Conservation (phyloP, 805 yeast genomes). For the Yamadazyma tumulicola region DNA sequence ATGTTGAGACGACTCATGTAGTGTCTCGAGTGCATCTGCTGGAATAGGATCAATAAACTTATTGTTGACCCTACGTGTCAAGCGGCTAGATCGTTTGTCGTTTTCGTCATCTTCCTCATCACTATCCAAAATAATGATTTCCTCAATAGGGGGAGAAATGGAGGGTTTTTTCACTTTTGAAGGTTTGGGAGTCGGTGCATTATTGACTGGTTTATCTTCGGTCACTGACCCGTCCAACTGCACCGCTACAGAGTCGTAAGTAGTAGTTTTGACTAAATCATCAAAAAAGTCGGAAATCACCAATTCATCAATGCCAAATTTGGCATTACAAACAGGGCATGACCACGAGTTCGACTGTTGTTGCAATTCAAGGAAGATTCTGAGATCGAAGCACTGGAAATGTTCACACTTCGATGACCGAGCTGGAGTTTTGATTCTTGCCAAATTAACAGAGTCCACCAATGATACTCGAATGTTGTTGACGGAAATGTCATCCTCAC, state of each 20-base stretch:
- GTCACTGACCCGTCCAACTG: conserved; percentile 61
- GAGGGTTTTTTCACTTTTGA: too few relatives aligned
- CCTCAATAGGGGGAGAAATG: too few relatives aligned
- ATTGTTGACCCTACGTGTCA: too few relatives aligned
- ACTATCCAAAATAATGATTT: conserved; percentile 6
- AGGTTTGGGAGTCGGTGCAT: neutral
- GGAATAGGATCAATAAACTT: too few relatives aligned
- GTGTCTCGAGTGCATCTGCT: too few relatives aligned
- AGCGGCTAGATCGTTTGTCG: too few relatives aligned
- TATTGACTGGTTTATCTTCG: conserved; percentile 1
- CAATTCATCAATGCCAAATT: conserved; percentile 52
- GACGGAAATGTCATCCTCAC: conserved; percentile 61
- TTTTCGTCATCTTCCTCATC: conserved; percentile 8
- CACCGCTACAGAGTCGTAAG: conserved; percentile 62
- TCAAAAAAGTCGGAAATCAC: conserved; percentile 71
- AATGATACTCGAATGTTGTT: conserved; percentile 64
- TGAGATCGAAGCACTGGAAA: conserved; percentile 84
- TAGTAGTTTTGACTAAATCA: conserved; percentile 55
- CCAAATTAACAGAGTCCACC: conserved; percentile 75
- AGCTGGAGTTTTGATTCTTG: conserved; percentile 67
- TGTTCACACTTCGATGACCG: conserved; percentile 73
- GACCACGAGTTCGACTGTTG: conserved; percentile 79
- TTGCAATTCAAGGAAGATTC: conserved; percentile 70
- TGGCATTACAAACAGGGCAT: conserved; percentile 76
- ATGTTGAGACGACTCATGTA: too few relatives aligned